Conservation (phyloP, 345 rosid species). For the Mallotus nudiflorus region DNA sequence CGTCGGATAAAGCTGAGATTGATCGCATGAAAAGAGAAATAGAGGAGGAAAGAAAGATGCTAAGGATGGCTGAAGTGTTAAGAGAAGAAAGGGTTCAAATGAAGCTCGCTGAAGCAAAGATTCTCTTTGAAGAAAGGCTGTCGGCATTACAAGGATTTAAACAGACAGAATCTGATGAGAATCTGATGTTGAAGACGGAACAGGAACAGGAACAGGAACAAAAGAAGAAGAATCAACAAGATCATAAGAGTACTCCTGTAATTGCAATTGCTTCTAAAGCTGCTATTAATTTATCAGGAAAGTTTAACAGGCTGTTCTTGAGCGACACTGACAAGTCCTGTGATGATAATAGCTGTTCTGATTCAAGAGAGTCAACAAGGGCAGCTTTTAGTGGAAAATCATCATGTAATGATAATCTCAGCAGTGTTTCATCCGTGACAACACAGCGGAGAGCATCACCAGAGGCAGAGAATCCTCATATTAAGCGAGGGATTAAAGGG, state of each 20-base stretch:
- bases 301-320: slow-evolving; percentile 30
- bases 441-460: slow-evolving; percentile 38
- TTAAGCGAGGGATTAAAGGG: slow-evolving; percentile 83
- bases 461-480: slow-evolving; percentile 83
- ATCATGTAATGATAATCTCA: slow-evolving; percentile 15
- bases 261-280: slow-evolving; percentile 26
- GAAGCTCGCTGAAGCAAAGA: slow-evolving; percentile 81
- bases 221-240: slow-evolving; percentile 3
- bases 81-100: slow-evolving; percentile 92
- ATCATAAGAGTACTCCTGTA: slow-evolving; percentile 1
- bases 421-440: slow-evolving; percentile 23
- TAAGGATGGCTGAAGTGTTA: slow-evolving; percentile 64
- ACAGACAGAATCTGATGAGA: slow-evolving; percentile 9
- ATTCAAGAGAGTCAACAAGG: slow-evolving; percentile 24
- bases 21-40: slow-evolving; percentile 56
- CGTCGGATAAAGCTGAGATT: slow-evolving; percentile 49
- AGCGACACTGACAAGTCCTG: slow-evolving; percentile 25
- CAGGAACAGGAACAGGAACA: slow-evolving; percentile 26
- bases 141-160: slow-evolving; percentile 42
- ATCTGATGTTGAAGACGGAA: slow-evolving; percentile 16
- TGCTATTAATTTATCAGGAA: slow-evolving; percentile 29
- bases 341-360: slow-evolving; percentile 9
- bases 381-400: slow-evolving; percentile 18
- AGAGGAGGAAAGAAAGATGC: slow-evolving; percentile 82
- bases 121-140: slow-evolving; percentile 67